phyloP scores from a whole-genome alignment of 352 stramenopile genomes.

The Globisporangium parvum region DNA sequence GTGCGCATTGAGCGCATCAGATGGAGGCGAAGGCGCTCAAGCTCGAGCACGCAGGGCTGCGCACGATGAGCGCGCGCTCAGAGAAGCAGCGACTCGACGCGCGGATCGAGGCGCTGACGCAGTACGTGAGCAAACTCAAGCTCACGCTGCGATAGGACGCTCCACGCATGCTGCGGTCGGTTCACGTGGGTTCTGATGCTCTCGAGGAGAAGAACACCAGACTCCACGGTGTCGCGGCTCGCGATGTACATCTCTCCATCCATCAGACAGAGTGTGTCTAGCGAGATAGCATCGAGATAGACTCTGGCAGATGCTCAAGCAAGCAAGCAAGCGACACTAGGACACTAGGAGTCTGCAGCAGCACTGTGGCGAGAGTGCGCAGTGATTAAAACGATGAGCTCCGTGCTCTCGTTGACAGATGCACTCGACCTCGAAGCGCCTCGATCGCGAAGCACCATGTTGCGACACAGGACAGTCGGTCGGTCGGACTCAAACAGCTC shows the following conservation, averaged over 20 bases:
- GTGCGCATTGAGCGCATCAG: slow-evolving; percentile 6
- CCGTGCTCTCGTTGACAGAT: no score
- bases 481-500: no score
- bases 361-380: no score
- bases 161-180: background rate
- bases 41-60: slow-evolving; percentile 31
- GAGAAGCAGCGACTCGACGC: slow-evolving; percentile 29
- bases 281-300: no score
- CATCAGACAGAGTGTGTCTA: background rate
- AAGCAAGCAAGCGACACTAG: no score
- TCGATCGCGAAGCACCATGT: no score
- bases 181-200: background rate
- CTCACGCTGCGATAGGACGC: slow-evolving; percentile 19
- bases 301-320: no score
- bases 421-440: no score
- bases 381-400: no score
- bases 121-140: slow-evolving; percentile 29
- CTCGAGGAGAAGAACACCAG: background rate
- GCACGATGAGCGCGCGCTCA: slow-evolving; percentile 36
- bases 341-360: no score
- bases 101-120: slow-evolving; percentile 19
- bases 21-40: slow-evolving; percentile 33
- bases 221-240: background rate
- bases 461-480: no score
- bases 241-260: no score